Conservation (phyloP, 2,329 filamentous ascomycete species). For the Sphaerulina populicola region DNA sequence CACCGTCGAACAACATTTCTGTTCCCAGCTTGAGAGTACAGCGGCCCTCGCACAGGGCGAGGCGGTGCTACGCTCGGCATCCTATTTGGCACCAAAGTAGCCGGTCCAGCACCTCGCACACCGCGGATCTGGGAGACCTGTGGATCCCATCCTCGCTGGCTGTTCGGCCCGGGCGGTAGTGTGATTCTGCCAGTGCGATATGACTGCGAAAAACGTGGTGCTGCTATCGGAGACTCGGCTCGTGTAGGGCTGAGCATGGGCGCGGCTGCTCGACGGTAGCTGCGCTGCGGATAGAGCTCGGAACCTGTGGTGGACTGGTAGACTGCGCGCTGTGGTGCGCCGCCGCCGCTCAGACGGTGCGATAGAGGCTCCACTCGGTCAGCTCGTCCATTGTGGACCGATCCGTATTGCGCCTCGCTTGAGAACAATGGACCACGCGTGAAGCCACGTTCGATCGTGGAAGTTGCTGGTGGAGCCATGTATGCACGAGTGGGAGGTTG, state of each 20-base stretch:
- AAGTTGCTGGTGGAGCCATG: neutral
- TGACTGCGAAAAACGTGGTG: neutral
- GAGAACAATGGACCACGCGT: neutral
- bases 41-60: neutral
- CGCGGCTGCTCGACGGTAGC: neutral
- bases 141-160: slow-evolving; percentile 9
- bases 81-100: neutral
- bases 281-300: neutral
- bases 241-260: neutral
- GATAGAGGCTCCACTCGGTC: neutral
- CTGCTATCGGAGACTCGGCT: neutral
- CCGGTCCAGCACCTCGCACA: slow-evolving; percentile 19
- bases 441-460: neutral
- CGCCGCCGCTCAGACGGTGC: neutral
- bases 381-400: neutral
- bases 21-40: neutral
- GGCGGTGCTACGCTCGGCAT: neutral
- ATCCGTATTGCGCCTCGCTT: neutral
- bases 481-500: neutral
- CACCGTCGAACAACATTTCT: neutral
- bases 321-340: neutral
- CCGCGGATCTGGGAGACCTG: slow-evolving; percentile 24
- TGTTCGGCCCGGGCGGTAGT: slow-evolving; percentile 8
- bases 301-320: neutral
- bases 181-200: slow-evolving; percentile 18